These are phyloP conservation scores for Sporothrix pallida DNA, from an alignment of 2,329 filamentous ascomycete genomes.

Conservation along the genomic window DNA sequence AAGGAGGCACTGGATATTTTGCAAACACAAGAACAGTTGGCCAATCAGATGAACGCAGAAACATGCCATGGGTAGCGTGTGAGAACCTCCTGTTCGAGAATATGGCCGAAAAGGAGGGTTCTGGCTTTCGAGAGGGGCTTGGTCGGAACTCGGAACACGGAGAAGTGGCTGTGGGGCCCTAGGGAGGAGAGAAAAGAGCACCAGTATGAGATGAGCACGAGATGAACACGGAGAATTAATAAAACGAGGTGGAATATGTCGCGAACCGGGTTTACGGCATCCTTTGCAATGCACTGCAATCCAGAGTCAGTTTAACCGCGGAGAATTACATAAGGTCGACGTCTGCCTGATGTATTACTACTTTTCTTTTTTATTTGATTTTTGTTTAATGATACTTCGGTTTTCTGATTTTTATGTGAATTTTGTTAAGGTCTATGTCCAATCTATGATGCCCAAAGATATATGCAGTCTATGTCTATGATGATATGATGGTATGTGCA, in stretches of 20 bases:
- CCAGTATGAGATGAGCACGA: not conserved
- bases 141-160: constrained; percentile 15
- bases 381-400: no score
- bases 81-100: not conserved
- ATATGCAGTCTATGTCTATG: constrained; percentile 16
- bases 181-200: not conserved
- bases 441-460: not conserved
- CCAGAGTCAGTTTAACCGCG: no score
- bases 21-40: not conserved
- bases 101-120: not conserved
- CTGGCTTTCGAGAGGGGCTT: not conserved
- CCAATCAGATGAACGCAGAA: not conserved
- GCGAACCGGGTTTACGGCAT: not conserved
- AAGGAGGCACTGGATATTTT: not conserved
- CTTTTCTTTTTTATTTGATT: not conserved
- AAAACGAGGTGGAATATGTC: not conserved
- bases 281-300: no score
- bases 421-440: not conserved
- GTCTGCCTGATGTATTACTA: not conserved
- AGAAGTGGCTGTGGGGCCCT: not conserved
- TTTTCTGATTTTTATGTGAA: not conserved
- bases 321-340: not conserved
- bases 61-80: not conserved
- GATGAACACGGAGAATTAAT: not conserved
- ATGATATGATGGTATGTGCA: not conserved